These are phyloP conservation scores for Dimocarpus longan DNA, from an alignment of 345 rosid species.

Conservation along the genomic window DNA sequence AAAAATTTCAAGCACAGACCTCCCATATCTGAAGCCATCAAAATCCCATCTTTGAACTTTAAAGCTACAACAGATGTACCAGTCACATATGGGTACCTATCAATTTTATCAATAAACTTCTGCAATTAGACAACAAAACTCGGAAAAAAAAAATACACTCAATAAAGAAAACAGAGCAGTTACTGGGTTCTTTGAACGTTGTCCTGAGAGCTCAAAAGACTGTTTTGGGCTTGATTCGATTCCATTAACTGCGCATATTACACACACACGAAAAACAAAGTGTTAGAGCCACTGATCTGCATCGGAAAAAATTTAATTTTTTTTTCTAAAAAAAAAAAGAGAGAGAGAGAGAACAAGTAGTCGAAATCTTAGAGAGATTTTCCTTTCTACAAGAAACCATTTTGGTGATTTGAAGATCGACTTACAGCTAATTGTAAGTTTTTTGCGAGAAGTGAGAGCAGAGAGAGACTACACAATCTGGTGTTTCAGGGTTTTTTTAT, in stretches of 20 bases:
- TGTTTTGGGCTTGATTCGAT: slow-evolving; percentile 17
- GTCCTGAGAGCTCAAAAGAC: slow-evolving; percentile 20
- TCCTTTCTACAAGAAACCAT: background rate
- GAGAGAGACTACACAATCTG: background rate
- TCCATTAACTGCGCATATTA: slow-evolving; percentile 20
- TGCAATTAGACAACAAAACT: background rate
- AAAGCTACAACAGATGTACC: slow-evolving; percentile 94
- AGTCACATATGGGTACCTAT: slow-evolving; percentile 89
- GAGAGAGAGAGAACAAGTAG: too few relatives aligned
- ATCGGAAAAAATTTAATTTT: too few relatives aligned
- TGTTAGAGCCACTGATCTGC: too few relatives aligned
- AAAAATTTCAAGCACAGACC: slow-evolving; percentile 40
- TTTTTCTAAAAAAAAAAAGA: too few relatives aligned
- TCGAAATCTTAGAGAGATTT: background rate
- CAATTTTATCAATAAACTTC: slow-evolving; percentile 10
- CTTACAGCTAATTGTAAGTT: background rate
- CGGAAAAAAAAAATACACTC: too few relatives aligned
- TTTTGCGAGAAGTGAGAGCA: background rate
- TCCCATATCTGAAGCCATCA: slow-evolving; percentile 99
- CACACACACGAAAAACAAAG: background rate
- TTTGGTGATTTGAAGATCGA: slow-evolving; percentile 8
- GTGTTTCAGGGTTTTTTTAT: background rate
- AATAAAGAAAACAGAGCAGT: background rate
- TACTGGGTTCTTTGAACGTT: slow-evolving; percentile 30
- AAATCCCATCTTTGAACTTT: slow-evolving; percentile 91